phyloP scores from a whole-genome alignment of 2,329 filamentous ascomycete species.

The Ascocoryne sarcoides region DNA sequence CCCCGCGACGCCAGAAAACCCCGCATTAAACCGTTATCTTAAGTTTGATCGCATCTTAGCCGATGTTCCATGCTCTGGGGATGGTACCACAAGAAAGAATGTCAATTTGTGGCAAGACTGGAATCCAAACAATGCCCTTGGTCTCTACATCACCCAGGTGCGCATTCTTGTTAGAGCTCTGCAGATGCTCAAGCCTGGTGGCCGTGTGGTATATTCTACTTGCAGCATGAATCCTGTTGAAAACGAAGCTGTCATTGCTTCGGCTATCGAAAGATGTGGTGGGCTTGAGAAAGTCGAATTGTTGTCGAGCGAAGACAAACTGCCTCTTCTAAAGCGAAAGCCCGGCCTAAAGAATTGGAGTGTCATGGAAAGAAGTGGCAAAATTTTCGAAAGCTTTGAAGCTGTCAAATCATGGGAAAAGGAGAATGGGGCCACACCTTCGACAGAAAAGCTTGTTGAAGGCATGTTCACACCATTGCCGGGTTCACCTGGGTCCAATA shows the following conservation, averaged over 20 bases:
- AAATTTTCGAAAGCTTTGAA: constrained; percentile 45
- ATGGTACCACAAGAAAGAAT: constrained; percentile 92
- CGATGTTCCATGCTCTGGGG: constrained; percentile 93
- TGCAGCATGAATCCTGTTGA: constrained; percentile 99
- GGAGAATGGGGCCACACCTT: constrained; percentile 43
- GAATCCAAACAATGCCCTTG: constrained; percentile 78
- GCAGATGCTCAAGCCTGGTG: constrained; percentile 92
- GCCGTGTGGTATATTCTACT: constrained; percentile 92
- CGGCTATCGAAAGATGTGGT: constrained; percentile 84
- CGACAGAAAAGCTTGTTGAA: constrained; percentile 61
- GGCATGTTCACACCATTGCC: constrained; percentile 72
- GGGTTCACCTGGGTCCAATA: constrained; percentile 43
- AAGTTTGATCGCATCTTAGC: constrained; percentile 96
- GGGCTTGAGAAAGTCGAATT: constrained; percentile 74
- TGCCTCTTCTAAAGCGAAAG: constrained; percentile 67
- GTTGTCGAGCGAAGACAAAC: constrained; percentile 69
- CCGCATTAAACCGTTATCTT: constrained; percentile 59
- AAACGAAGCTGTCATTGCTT: constrained; percentile 85
- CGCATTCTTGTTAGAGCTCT: constrained; percentile 85
- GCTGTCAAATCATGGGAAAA: constrained; percentile 57
- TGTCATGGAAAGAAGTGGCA: constrained; percentile 79
- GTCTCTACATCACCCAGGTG: constrained; percentile 77
- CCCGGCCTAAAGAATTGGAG: constrained; percentile 77
- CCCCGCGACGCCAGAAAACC: constrained; percentile 49
- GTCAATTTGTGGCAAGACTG: constrained; percentile 91